Conservation (phyloP, 2,329 filamentous ascomycete genomes). For the Cryphonectria nitschkei region DNA sequence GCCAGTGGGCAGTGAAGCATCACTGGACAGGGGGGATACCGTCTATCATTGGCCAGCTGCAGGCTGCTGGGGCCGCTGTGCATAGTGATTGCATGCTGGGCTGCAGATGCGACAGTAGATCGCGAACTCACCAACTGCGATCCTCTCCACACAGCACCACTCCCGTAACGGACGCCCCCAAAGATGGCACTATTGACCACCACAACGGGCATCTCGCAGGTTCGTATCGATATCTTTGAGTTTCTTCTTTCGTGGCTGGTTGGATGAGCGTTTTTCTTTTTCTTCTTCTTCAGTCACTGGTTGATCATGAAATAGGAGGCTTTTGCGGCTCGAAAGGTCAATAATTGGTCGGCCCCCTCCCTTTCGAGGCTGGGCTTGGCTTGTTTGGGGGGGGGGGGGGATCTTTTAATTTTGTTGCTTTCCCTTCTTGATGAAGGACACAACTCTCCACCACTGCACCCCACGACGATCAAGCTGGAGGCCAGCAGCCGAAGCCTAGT, state of each 20-base stretch:
- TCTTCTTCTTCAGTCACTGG: background rate
- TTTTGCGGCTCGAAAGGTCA: background rate
- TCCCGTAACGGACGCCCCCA: background rate
- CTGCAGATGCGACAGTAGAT: constrained; percentile 3
- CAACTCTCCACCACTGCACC: background rate
- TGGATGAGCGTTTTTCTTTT: too few relatives aligned
- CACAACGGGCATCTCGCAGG: background rate
- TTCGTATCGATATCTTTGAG: background rate
- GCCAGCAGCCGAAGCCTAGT: constrained; percentile 26
- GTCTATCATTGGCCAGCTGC: background rate
- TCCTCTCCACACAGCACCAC: background rate
- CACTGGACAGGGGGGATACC: background rate
- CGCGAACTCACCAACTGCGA: constrained; percentile 10
- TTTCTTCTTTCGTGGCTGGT: background rate
- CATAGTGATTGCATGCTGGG: background rate
- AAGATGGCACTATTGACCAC: background rate
- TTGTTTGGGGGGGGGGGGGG: too few relatives aligned
- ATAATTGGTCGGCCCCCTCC: background rate
- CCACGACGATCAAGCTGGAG: constrained; percentile 15
- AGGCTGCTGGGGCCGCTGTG: background rate
- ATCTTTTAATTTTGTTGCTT: background rate
- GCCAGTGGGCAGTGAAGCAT: background rate
- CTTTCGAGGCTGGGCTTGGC: background rate
- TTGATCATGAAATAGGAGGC: background rate
- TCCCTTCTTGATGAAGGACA: background rate